These are phyloP conservation scores for Dactylellina sp. DNA, from an alignment of 2,329 filamentous ascomycete genomes.

Conservation along the genomic window DNA sequence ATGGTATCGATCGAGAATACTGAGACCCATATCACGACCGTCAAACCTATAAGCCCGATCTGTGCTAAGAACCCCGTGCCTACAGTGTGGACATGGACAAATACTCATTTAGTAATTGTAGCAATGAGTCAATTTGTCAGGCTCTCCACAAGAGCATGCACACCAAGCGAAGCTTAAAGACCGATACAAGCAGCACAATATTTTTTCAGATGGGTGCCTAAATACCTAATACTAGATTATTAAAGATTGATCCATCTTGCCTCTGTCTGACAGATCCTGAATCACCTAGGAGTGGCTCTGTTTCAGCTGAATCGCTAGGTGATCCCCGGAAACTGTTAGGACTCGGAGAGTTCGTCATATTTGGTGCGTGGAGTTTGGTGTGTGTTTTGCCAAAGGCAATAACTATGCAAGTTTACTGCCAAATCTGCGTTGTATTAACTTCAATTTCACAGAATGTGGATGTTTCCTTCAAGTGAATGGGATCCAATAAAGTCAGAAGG, in stretches of 20 bases:
- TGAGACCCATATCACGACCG: slow-evolving; percentile 79
- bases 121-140: no score
- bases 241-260: slow-evolving; percentile 59
- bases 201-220: slow-evolving; percentile 17
- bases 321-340: neutral
- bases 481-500: no score
- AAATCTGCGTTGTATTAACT: neutral
- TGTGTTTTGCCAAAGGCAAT: no score
- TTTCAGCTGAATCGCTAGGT: neutral
- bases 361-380: neutral
- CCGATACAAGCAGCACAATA: no score
- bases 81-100: slow-evolving; percentile 63
- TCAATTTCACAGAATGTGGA: no score
- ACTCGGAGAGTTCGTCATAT: slow-evolving; percentile 6
- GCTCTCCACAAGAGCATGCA: no score
- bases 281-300: slow-evolving; percentile 76
- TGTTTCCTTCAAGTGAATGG: no score
- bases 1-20: slow-evolving; percentile 78
- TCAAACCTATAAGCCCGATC: slow-evolving; percentile 79
- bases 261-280: slow-evolving; percentile 79
- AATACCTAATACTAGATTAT: slow-evolving; percentile 42
- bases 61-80: slow-evolving; percentile 86
- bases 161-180: no score
- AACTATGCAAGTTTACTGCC: neutral
- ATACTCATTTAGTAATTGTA: no score